Evolutionary conservation across 495 filamentous ascomycete species (phyloP), one percentile per base, ranked within the genome.

Genomic region (Pseudotulostoma volvatum): DNA sequence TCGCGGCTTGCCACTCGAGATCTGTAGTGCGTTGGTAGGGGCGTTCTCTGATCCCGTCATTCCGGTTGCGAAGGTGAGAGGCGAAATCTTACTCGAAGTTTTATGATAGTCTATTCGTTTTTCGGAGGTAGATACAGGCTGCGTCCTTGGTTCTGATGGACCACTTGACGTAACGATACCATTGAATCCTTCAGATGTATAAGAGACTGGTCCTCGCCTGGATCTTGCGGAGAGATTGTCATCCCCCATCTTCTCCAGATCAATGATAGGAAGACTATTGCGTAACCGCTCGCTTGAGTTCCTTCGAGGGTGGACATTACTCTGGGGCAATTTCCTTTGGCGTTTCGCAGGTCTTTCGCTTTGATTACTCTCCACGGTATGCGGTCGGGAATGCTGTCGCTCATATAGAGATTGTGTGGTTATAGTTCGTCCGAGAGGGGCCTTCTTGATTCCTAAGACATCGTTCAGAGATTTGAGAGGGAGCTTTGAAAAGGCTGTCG

Each of bases 401-500:
- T 71, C 70, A 44, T 64, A 68, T 0, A 72, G 68, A n/a, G 70
- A 70, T 20, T 59, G 55, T 19, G 54, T 47, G 17, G 63, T 31
- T 3, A 49, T 44, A 7, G 63, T 52, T 47, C 65, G 67, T 1
- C 63, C 63, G 32, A 61, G 50, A 4, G 59, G 59, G 0, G 67
- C 65, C 41, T 57, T 70, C 11, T 61, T 65, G n/a, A 67, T 71
- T 0, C 73, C 72, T 13, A 79, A 56, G 4, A 77, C 45, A 19
- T 71, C 64, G 43, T 74, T 74, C 20, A 79, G 54, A 1, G 73
- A 70, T 23, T 68, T 71, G 9, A 63, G 64, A 18, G 54, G 37
- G 18, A 34, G 35, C 17, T 34, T 18, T 32, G 40, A 17, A 11
- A 25, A 18, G 9, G 59, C 46, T 9, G 54, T 59, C 14, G 52